Evolutionary conservation across 805 yeast genomes (phyloP).

Genomic region (Tanozyma kutaoensis): DNA sequence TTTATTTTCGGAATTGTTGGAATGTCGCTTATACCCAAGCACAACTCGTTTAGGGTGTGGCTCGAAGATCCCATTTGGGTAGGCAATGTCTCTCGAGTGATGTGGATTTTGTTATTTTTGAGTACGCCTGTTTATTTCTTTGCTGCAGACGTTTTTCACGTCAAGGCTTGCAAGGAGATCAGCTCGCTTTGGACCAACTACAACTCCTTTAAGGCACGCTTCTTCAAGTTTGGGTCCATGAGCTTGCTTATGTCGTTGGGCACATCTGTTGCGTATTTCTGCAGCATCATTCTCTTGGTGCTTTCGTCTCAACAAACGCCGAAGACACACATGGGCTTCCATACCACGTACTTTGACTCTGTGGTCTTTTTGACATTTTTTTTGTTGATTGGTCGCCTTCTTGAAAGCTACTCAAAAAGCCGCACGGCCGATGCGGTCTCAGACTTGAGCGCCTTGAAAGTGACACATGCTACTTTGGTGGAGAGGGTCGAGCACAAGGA

Average conservation of each 20-base stretch:
- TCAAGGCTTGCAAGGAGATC: conserved; percentile 50
- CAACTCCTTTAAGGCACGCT: conserved; percentile 39
- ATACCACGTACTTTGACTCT: conserved; percentile 66
- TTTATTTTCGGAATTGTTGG: conserved; percentile 58
- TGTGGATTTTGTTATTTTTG: conserved; percentile 53
- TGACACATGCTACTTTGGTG: conserved; percentile 31
- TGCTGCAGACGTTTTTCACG: conserved; percentile 62
- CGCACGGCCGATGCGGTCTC: conserved; percentile 57
- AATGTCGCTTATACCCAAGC: conserved; percentile 41
- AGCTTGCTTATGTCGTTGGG: conserved; percentile 61
- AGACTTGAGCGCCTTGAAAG: conserved; percentile 37
- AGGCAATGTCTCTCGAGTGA: conserved; percentile 45
- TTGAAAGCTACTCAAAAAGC: conserved; percentile 54
- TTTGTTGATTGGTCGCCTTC: conserved; percentile 52
- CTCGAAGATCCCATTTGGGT: conserved; percentile 48
- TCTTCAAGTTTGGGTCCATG: conserved; percentile 70
- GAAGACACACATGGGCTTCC: conserved; percentile 22
- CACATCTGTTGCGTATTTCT: conserved; percentile 57
- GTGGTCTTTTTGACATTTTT: conserved; percentile 67
- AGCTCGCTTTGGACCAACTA: conserved; percentile 41
- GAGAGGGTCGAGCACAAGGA: conserved; percentile 11
- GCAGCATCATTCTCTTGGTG: conserved; percentile 45
- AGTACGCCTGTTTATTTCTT: conserved; percentile 66
- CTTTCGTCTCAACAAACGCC: conserved; percentile 24
- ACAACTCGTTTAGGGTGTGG: conserved; percentile 34